Evolutionary conservation across 768 basidiomycete genomes (phyloP).

Genomic region (Xerocomellus amylosporus): DNA sequence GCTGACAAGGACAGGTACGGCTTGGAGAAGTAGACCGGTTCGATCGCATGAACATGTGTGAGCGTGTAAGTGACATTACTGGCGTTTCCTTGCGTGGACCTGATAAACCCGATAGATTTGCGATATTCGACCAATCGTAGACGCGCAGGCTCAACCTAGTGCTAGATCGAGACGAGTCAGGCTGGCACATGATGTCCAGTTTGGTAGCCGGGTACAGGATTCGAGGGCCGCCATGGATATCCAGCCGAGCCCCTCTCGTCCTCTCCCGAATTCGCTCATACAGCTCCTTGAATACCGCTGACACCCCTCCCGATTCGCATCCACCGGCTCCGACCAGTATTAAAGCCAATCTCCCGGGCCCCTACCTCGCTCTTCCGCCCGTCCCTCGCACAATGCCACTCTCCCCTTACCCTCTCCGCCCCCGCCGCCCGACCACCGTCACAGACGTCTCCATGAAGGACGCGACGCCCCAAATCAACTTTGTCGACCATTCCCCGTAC

Average conservation of each 20-base stretch:
- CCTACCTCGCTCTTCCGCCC: conserved; percentile 23
- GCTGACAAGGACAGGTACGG: conserved; percentile 12
- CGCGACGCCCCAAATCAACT: conserved; percentile 27
- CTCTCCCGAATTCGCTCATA: conserved; percentile 27
- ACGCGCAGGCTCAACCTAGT: conserved; percentile 9
- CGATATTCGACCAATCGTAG: conserved; percentile 19
- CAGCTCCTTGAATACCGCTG: conserved; percentile 24
- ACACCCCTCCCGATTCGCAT: conserved; percentile 31
- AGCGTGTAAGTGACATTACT: conserved; percentile 17
- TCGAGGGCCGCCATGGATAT: conserved; percentile 31
- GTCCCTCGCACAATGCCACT: conserved; percentile 42
- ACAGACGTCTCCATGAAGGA: conserved; percentile 31
- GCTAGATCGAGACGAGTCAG: conserved; percentile 45
- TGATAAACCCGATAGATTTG: conserved; percentile 25
- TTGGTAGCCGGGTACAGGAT: conserved; percentile 34
- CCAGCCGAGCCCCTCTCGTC: conserved; percentile 46
- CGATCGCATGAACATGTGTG: conserved; percentile 1
- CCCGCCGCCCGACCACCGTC: conserved; percentile 21
- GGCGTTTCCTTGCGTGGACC: conserved; percentile 16
- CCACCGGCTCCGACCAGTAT: conserved; percentile 38
- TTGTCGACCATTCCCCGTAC: conserved; percentile 43
- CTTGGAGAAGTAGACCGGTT: conserved; percentile 2
- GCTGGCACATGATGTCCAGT: conserved; percentile 35
- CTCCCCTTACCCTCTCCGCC: conserved; percentile 37
- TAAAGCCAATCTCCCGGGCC: conserved; percentile 28